Evolutionary conservation across 1,139 yeast genomes (phyloP).

Genomic region (Saccharomycopsis hybrid): DNA sequence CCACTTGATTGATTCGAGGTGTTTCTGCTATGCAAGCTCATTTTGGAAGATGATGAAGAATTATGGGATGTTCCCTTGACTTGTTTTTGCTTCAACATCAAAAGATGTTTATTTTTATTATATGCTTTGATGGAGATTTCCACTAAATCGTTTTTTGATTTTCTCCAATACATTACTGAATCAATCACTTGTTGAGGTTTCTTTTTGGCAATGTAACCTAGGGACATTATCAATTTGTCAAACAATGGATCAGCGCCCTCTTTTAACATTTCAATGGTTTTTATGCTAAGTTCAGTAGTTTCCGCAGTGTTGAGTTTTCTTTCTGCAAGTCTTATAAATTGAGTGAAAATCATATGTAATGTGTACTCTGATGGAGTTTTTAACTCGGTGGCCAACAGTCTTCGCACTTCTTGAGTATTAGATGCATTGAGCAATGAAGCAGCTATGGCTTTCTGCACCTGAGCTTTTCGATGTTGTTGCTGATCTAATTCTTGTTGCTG

Average conservation of each 20-base stretch:
- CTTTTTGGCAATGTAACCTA: constrained; percentile 84
- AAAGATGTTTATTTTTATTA: constrained; percentile 13
- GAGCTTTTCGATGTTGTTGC: no score
- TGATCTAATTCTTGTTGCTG: no score
- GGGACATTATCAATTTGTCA: constrained; percentile 75
- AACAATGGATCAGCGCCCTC: constrained; percentile 84
- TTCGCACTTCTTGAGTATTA: constrained; percentile 26
- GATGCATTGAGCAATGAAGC: not conserved
- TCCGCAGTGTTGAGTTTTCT: constrained; percentile 50
- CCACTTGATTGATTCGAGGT: constrained; percentile 32
- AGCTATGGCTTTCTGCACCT: no score
- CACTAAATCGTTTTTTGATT: constrained; percentile 43
- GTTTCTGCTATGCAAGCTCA: constrained; percentile 29
- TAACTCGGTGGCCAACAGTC: constrained; percentile 52
- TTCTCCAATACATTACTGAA: constrained; percentile 97
- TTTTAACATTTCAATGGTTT: constrained; percentile 63
- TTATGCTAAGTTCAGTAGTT: constrained; percentile 4
- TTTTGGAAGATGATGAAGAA: constrained; percentile 12
- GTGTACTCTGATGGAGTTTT: constrained; percentile 92
- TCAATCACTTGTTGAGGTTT: constrained; percentile 96
- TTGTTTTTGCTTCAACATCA: constrained; percentile 12
- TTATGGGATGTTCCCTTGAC: constrained; percentile 13
- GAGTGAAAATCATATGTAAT: constrained; percentile 86
- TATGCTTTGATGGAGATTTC: constrained; percentile 14
- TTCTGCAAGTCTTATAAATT: constrained; percentile 91